A percentile compares a stretch with the other conserved stretches of the same genome.
Conservation (phyloP, 169 alveolate species). For the Plasmodium yoelii region DNA sequence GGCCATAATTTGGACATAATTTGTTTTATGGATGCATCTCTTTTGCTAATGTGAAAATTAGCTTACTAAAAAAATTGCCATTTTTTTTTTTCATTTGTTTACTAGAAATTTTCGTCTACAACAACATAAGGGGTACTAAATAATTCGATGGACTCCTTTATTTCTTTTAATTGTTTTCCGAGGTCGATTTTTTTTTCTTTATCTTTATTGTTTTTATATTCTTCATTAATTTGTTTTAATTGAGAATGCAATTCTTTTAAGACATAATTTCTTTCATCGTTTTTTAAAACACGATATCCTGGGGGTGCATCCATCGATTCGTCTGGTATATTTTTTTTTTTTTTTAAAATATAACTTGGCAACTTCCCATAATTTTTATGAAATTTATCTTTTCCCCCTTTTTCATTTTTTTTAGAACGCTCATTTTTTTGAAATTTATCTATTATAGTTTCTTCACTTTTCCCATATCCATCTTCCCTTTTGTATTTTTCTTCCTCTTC, state of each 20-base stretch:
- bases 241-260: conserved; percentile 59
- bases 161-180: conserved; percentile 53
- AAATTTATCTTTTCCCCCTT: conserved; percentile 13
- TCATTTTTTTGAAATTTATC: conserved; percentile 30
- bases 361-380: conserved; percentile 56
- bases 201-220: conserved; percentile 57
- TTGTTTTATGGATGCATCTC: no score
- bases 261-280: conserved; percentile 52
- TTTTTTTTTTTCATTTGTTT: background rate
- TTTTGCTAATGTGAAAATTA: no score
- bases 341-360: conserved; percentile 52
- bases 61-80: no score
- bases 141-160: conserved; percentile 49
- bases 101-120: conserved; percentile 37
- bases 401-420: background rate
- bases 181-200: conserved; percentile 28
- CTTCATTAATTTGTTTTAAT: conserved; percentile 41
- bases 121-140: conserved; percentile 52
- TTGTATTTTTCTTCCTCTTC: background rate
- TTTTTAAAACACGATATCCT: conserved; percentile 49
- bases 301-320: conserved; percentile 36
- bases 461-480: conserved; percentile 26
- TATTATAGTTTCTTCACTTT: conserved; percentile 28
- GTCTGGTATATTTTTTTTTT: conserved; percentile 36
- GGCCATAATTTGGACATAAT: no score